These are phyloP conservation scores for Penicillium canescens DNA, from an alignment of 495 filamentous ascomycete species.

Conservation along the genomic window DNA sequence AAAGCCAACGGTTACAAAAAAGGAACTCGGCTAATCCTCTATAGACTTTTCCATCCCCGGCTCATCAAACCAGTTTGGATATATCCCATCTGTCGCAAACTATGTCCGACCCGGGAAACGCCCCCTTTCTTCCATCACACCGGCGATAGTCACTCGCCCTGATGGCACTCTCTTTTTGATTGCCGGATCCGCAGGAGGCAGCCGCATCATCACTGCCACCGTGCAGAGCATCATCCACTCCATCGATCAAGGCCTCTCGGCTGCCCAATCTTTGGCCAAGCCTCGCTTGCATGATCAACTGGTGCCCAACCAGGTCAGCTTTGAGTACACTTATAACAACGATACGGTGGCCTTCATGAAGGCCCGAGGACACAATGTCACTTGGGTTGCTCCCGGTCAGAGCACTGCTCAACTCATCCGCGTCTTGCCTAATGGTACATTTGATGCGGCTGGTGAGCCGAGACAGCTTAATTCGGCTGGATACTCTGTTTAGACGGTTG, in stretches of 20 bases:
- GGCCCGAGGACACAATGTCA: conserved; percentile 68
- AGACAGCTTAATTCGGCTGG: conserved; percentile 74
- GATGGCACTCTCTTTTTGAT: conserved; percentile 68
- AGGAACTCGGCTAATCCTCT: neutral
- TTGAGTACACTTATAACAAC: conserved; percentile 74
- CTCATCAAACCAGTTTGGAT: conserved; percentile 76
- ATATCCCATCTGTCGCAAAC: conserved; percentile 75
- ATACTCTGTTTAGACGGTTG: conserved; percentile 54
- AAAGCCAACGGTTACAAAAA: neutral
- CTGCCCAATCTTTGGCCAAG: conserved; percentile 59
- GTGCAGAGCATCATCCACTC: conserved; percentile 74
- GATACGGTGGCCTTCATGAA: conserved; percentile 64
- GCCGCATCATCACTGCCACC: conserved; percentile 83
- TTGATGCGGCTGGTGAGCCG: conserved; percentile 76
- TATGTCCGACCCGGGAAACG: conserved; percentile 80
- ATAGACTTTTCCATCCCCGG: conserved; percentile 75
- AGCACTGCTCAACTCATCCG: conserved; percentile 74
- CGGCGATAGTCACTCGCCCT: conserved; percentile 68
- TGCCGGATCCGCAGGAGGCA: conserved; percentile 80
- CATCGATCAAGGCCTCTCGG: conserved; percentile 61
- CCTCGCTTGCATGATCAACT: conserved; percentile 85
- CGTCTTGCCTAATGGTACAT: conserved; percentile 67
- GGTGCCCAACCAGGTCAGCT: conserved; percentile 62
- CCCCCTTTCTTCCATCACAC: conserved; percentile 76
- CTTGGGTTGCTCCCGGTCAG: conserved; percentile 62